Conservation (phyloP, 2,329 filamentous ascomycete genomes). For the Magnaporthiopsis rhizophila region DNA sequence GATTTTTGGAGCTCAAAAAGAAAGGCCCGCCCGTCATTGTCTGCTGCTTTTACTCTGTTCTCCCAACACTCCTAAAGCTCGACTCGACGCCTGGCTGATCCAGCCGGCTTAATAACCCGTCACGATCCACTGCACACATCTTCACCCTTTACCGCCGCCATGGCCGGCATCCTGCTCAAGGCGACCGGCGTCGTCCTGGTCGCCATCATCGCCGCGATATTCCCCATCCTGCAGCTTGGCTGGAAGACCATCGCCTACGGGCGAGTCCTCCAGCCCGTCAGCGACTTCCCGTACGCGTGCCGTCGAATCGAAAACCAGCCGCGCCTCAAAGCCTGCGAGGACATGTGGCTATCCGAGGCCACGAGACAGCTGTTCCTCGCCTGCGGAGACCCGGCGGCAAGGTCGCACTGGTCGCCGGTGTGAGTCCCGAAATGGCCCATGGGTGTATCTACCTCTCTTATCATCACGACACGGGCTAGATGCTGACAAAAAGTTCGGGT, state of each 20-base stretch:
- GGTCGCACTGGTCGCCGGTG: slow-evolving; percentile 20
- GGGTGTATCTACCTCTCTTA: too few relatives aligned
- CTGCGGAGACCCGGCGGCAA: slow-evolving; percentile 17
- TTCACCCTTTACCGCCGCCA: not conserved
- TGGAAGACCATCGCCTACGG: not conserved
- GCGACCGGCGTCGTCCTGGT: not conserved
- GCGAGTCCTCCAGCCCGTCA: slow-evolving; percentile 17
- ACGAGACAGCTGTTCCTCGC: slow-evolving; percentile 23
- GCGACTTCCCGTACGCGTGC: slow-evolving; percentile 22
- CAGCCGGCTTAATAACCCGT: too few relatives aligned
- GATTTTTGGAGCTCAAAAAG: too few relatives aligned
- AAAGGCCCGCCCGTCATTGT: too few relatives aligned
- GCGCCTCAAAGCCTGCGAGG: slow-evolving; percentile 22
- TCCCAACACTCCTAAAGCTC: too few relatives aligned
- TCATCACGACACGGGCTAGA: not conserved
- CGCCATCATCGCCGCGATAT: not conserved
- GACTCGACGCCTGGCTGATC: too few relatives aligned
- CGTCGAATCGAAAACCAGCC: slow-evolving; percentile 20
- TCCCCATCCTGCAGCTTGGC: not conserved
- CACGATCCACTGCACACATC: too few relatives aligned
- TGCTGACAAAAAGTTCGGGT: not conserved
- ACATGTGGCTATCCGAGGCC: slow-evolving; percentile 23
- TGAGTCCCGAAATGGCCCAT: slow-evolving; percentile 7
- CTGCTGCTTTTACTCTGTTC: too few relatives aligned
- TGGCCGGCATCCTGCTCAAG: not conserved